phyloP scores from a whole-genome alignment of 345 rosid genomes.

The Arabis hirsuta region DNA sequence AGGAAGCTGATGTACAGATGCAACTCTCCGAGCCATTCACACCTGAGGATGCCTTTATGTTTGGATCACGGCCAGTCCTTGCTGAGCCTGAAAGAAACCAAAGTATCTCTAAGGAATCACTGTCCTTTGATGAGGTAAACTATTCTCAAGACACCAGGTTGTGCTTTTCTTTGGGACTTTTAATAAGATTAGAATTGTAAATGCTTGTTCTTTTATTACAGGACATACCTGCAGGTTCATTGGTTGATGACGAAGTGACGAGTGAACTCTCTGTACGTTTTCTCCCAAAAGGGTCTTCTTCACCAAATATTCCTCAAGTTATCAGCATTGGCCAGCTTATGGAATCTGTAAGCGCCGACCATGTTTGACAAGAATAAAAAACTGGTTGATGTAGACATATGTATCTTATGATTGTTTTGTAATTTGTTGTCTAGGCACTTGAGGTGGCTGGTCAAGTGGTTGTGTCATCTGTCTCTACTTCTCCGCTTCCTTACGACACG shows the following conservation, averaged over 20 bases:
- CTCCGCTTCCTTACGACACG: slow-evolving; percentile 85
- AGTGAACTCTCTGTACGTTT: slow-evolving; percentile 81
- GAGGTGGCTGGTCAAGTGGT: slow-evolving; percentile 97
- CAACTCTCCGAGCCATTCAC: slow-evolving; percentile 80
- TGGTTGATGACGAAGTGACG: slow-evolving; percentile 67
- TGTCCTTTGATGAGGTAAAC: slow-evolving; percentile 85
- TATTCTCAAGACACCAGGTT: slow-evolving; percentile 9
- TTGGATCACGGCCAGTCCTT: slow-evolving; percentile 54
- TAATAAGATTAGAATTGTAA: neutral
- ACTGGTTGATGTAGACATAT: neutral
- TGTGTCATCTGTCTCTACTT: slow-evolving; percentile 73
- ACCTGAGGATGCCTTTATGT: slow-evolving; percentile 84
- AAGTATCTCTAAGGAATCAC: slow-evolving; percentile 69
- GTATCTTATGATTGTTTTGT: slow-evolving; percentile 26
- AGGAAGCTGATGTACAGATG: slow-evolving; percentile 59
- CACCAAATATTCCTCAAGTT: slow-evolving; percentile 68
- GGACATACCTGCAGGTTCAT: slow-evolving; percentile 62
- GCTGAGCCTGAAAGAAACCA: slow-evolving; percentile 54
- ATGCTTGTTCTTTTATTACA: slow-evolving; percentile 40
- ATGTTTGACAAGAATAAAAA: neutral
- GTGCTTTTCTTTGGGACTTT: neutral
- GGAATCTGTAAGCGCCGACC: slow-evolving; percentile 65
- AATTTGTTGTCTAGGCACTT: slow-evolving; percentile 65
- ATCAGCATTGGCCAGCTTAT: slow-evolving; percentile 90
- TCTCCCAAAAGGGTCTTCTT: slow-evolving; percentile 60